phyloP scores from a whole-genome alignment of 805 yeast genomes.

The Scheffersomyces spartinae region DNA sequence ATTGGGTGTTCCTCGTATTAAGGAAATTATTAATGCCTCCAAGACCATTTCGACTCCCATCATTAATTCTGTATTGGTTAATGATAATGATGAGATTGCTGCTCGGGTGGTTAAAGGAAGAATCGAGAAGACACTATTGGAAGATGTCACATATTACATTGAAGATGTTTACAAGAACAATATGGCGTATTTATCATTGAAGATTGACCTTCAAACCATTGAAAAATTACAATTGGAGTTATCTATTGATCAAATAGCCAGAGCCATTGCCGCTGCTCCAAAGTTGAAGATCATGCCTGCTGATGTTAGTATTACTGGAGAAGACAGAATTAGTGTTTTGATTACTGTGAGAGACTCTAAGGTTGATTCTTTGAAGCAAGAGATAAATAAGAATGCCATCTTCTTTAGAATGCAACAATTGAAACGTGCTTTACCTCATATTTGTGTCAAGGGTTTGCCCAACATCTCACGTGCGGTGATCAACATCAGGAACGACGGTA shows the following conservation, averaged over 20 bases:
- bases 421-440: constrained; percentile 72
- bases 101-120: constrained; percentile 98
- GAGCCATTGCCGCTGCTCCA: constrained; percentile 74
- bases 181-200: constrained; percentile 67
- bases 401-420: constrained; percentile 85
- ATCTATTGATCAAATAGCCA: constrained; percentile 74
- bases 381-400: constrained; percentile 37
- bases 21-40: constrained; percentile 96
- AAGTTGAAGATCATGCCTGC: constrained; percentile 71
- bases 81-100: constrained; percentile 90
- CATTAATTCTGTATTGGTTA: constrained; percentile 86
- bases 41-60: constrained; percentile 93
- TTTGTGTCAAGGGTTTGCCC: constrained; percentile 88
- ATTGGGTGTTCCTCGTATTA: constrained; percentile 97
- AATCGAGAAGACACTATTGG: constrained; percentile 79
- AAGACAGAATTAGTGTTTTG: constrained; percentile 53
- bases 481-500: constrained; percentile 77
- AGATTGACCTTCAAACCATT: constrained; percentile 73
- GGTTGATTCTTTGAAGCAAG: constrained; percentile 21
- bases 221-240: constrained; percentile 85
- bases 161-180: constrained; percentile 87
- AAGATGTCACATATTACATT: constrained; percentile 79
- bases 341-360: constrained; percentile 34
- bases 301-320: constrained; percentile 60
- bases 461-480: constrained; percentile 94